These are phyloP conservation scores for Lepidium sativum DNA, from an alignment of 345 rosid genomes.

Conservation along the genomic window DNA sequence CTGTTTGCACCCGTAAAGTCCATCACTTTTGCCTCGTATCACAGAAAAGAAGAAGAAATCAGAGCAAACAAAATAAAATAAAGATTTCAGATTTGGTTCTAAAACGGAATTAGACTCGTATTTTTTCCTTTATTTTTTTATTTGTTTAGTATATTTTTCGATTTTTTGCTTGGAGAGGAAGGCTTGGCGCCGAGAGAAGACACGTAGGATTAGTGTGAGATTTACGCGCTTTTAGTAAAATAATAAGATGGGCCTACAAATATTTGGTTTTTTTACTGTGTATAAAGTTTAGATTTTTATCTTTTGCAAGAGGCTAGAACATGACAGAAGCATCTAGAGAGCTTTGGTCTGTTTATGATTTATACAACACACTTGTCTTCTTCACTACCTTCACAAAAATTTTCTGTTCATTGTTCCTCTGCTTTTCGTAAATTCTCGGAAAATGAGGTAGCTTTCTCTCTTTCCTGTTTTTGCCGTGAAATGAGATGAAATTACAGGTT, in stretches of 20 bases:
- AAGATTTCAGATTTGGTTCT: neutral
- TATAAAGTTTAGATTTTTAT: neutral
- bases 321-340: conserved; percentile 9
- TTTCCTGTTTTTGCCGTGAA: neutral
- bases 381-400: neutral
- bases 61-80: neutral
- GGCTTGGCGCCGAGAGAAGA: neutral
- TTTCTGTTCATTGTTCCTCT: neutral
- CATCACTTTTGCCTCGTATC: conserved; percentile 7
- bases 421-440: neutral
- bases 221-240: neutral
- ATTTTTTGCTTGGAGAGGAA: conserved; percentile 18
- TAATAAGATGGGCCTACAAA: neutral
- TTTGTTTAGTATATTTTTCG: neutral
- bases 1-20: conserved; percentile 22
- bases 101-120: neutral
- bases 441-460: conserved; percentile 1
- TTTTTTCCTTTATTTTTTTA: neutral
- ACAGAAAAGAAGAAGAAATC: neutral
- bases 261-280: neutral
- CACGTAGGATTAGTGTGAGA: neutral
- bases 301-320: neutral
- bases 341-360: neutral
- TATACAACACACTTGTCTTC: neutral
- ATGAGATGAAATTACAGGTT: neutral